Base-by-base conservation (phyloP, 177 flowering plant genomes). In the Tripterygium wilfordii region DNA sequence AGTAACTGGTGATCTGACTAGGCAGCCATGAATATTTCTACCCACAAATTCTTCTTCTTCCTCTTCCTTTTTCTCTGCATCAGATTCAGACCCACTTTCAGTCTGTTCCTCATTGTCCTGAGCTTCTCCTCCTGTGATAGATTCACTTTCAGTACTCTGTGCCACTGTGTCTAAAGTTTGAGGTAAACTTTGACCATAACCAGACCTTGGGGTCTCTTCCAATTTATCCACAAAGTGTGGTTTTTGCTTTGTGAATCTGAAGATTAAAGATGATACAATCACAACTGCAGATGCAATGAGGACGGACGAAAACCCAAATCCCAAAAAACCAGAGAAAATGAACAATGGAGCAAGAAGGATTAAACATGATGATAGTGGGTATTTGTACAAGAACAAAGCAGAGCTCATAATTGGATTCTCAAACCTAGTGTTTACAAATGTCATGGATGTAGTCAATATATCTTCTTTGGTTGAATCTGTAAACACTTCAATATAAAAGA, bases 231-330 rank as follows among this genome's bases (percentile, higher is more conserved):
- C 39, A 21, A 42, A 22, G 14, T 6, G 7, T 27, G 53, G 61
- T 6, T 51, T 67, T 46, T 51, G 53, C 45, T 55, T 67, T 23
- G 65, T 57, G 49, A 33, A 36, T 33, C 41, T 50, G 58, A 69
- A 48, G 49, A 58, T 15, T 36, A 51, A 1, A 36, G 63, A 37
- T 1, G 76, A 63, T 8, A 63, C 14, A 47, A 70, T 36, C 43
- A 69, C 31, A 33, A 58, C 40, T 36, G 43, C 29, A 3, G 65
- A 54, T 10, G 72, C 63, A 30, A 56, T 9, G 48, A 65, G 15
- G 22, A 56, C 35, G 30, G 54, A 58, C 2, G 28, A 56, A 39
- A 63, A 55, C 53, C 71, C 61, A 40, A 39, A 55, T 8, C 56
- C 60, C 23, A 28, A 29, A 48, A 49, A 29, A 37, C 39, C 24